Evolutionary conservation across 768 basidiomycete genomes (phyloP), one percentile per base, ranked within the genome.

Genomic region (Collybia sp.): DNA sequence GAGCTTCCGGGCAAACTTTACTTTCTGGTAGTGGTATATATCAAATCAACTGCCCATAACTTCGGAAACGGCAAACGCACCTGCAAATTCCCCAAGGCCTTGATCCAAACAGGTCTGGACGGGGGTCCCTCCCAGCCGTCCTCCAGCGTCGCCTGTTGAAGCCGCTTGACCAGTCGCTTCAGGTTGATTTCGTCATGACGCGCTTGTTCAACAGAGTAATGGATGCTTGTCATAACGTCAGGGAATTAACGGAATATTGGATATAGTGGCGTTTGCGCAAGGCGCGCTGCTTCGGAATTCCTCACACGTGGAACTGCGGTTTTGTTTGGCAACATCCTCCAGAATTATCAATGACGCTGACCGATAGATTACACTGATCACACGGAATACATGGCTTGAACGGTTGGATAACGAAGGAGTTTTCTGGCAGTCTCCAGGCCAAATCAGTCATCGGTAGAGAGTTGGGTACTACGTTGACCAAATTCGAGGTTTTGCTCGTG

Each of bases 141-240:
- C 36, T 70, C 70, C 46, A 51, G 63, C 0, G 77, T 62, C 9
- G 74, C 69, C 54, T 75, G 78, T 47, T 88, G 83, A 0, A 90
- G 72, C 45, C 80, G 61, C 37, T 73, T 70, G 4, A 88, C 61
- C 6, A 89, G 71, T 41, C 83, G 73, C 9, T 65, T 63, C 8
- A 89, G 68, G 61, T 89, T 89, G 11, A 89, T 77, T 52, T 77
- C 75, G 65, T 89, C 83, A 47, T 85, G 86, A 12, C 47, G 33
- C 1, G 49, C 37, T 16, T 52, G 51, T 44, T 57, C 47, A 33
- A 13, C 10, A 49, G 15, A 48, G 39, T 42, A 16, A 11, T 11
- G 47, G 43, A 45, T 31, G 32, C 13, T 25, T 38, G 25, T 4
- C 25, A 25, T 25, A 8, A 25, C 3, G 8, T 25, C 8, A 25